phyloP scores from a whole-genome alignment of 768 basidiomycete species.

The Tricholoma matsutake region DNA sequence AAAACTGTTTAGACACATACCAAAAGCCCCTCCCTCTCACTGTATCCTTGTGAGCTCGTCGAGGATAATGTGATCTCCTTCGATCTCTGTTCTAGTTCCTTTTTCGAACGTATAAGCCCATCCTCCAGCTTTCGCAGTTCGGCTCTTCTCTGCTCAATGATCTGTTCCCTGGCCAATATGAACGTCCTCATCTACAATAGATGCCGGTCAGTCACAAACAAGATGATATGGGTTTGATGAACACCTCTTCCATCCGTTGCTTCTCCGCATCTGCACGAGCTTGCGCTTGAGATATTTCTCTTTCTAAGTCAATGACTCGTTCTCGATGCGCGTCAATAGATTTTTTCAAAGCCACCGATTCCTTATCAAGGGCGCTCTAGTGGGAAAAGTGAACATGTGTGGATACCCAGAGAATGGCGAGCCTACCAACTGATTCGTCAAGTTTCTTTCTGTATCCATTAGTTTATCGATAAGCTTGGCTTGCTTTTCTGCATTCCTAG shows the following conservation, averaged over 20 bases:
- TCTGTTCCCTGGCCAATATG: background rate
- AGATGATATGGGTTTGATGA: background rate
- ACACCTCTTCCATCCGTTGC: constrained; percentile 38
- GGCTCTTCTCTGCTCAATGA: constrained; percentile 21
- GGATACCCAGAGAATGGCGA: background rate
- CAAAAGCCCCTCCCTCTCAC: constrained; percentile 37
- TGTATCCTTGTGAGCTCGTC: constrained; percentile 6
- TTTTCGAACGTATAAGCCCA: constrained; percentile 42
- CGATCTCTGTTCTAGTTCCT: constrained; percentile 51
- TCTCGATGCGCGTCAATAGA: constrained; percentile 22
- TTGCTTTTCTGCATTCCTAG: constrained; percentile 47
- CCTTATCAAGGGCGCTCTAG: constrained; percentile 45
- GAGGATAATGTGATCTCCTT: constrained; percentile 38
- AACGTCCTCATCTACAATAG: background rate
- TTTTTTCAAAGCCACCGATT: constrained; percentile 33
- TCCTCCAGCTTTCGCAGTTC: constrained; percentile 48
- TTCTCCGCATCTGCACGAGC: constrained; percentile 35
- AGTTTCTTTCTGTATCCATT: constrained; percentile 58
- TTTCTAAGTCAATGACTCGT: constrained; percentile 27
- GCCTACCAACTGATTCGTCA: constrained; percentile 59
- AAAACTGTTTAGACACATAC: constrained; percentile 29
- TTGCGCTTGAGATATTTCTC: constrained; percentile 31
- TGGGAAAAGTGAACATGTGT: background rate
- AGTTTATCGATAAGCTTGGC: constrained; percentile 60
- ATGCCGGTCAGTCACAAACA: background rate